Base-by-base conservation (phyloP, 257 asterid genomes). In the Lantana camara region DNA sequence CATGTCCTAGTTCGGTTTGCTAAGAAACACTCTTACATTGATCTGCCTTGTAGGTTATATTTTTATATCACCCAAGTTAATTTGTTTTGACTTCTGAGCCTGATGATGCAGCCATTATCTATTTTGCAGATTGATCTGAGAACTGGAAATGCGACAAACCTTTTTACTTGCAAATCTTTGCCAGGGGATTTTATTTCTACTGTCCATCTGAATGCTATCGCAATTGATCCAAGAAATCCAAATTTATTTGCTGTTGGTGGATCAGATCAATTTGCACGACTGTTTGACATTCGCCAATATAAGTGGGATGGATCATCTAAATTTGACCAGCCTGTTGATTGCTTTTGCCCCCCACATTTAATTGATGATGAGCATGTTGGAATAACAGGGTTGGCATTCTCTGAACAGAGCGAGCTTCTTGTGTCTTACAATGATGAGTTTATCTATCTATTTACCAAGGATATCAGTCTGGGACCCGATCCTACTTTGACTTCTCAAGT, bases 141-240 rank as follows among this genome's bases (percentile, higher is more conserved):
- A 82, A 82, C 82, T 68, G 85, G 54, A 79, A 72, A 51, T 16
- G 86, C 91, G 46, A 78, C 85, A 14, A 55, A 79, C 57, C 91
- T 87, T 72, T 82, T 93, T 63, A 84, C 89, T 48, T 93, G 99
- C 78, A 68, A 66, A 71, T 77, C 96, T 50, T 27, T 75, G 55
- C 68, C 61, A 17, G 21, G 64, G 70, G 71, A 57, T 53, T 72
- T 52, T 66, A 57, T 64, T 61, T 46, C 80, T 42, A 40, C 73
- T 21, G 72, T 85, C 63, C 76, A 75, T 60, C 77, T 93, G 21
- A 87, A 84, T 77, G 74, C 96, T 64, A 93, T 93, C 63, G 69
- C 95, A 32, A 78, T 90, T 44, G 95, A 92, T 78, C 95, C 99
- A 54, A 77, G 99, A 74, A 85, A 85, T 71, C 95, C 95, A n/a